A percentile compares a stretch with the other conserved stretches of the same genome.
Evolutionary conservation across 805 yeast species (phyloP).

Genomic region (Candida odintsovae): DNA sequence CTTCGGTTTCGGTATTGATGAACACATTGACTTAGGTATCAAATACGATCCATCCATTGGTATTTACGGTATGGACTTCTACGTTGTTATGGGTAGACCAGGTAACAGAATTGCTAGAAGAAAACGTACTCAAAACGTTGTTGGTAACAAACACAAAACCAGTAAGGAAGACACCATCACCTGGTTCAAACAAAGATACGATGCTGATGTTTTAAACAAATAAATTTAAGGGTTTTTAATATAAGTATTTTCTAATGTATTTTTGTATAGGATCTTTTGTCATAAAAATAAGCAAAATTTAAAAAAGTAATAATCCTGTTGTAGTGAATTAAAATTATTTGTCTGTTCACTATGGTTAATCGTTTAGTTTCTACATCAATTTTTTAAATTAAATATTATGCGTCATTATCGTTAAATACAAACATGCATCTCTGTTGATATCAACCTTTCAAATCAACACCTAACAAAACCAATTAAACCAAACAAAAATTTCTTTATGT

Average conservation of each 20-base stretch:
- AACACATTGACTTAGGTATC: slow-evolving; percentile 99
- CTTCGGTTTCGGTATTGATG: slow-evolving; percentile 99
- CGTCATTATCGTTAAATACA: not conserved
- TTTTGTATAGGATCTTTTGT: not conserved
- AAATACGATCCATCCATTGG: slow-evolving; percentile 99
- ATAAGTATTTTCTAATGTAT: not conserved
- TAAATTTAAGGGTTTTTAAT: slow-evolving; percentile 25
- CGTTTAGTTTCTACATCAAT: not conserved
- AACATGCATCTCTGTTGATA: not conserved
- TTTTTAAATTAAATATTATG: not conserved
- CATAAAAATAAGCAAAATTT: not conserved
- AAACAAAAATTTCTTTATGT: not conserved
- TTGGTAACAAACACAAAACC: slow-evolving; percentile 93
- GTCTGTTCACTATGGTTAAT: no score
- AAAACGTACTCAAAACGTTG: slow-evolving; percentile 85
- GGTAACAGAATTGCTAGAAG: slow-evolving; percentile 98
- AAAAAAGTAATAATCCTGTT: not conserved
- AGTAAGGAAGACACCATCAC: slow-evolving; percentile 88
- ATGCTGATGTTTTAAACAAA: slow-evolving; percentile 93
- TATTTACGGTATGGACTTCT: slow-evolving; percentile 99
- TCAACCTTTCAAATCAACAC: not conserved
- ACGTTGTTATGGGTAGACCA: slow-evolving; percentile 98
- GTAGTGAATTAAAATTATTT: no score
- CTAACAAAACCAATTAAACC: not conserved
- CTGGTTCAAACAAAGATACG: slow-evolving; percentile 99